Conservation (phyloP, 352 stramenopile species). For the Globisporangium parvum region DNA sequence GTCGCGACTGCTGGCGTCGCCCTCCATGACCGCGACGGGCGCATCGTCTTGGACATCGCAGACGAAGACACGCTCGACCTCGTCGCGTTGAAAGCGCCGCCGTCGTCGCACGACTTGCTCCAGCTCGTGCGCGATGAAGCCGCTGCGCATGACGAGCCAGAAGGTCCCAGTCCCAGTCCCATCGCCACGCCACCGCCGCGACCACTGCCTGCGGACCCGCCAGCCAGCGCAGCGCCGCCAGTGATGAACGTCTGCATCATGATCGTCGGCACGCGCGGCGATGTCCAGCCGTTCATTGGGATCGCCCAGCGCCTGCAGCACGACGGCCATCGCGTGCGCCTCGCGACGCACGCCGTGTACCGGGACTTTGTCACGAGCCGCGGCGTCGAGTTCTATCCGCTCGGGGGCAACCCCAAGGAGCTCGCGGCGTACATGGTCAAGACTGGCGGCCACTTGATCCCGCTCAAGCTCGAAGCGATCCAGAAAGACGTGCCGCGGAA, state of each 20-base stretch:
- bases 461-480: conserved; percentile 55
- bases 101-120: conserved; percentile 5
- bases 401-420: conserved; percentile 66
- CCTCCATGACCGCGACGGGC: conserved; percentile 8
- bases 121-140: conserved; percentile 2
- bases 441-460: conserved; percentile 70
- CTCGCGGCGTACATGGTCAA: conserved; percentile 90
- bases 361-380: conserved; percentile 75
- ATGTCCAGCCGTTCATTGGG: conserved; percentile 85
- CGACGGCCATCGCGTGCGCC: conserved; percentile 86
- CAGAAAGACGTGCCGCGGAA: conserved; percentile 78
- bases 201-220: no score
- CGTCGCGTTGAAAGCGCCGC: conserved; percentile 1
- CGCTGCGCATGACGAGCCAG: no score
- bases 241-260: conserved; percentile 84
- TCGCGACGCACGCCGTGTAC: conserved; percentile 90
- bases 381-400: conserved; percentile 70
- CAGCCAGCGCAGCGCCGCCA: neutral
- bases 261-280: conserved; percentile 85
- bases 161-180: no score
- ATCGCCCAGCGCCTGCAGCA: conserved; percentile 80
- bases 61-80: conserved; percentile 13
- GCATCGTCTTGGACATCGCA: conserved; percentile 9
- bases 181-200: no score
- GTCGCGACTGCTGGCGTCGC: conserved; percentile 11